A percentile compares a stretch with the other conserved stretches of the same genome.
Conservation (phyloP, 163 green algal genomes). For the Prototheca wickerhamii region DNA sequence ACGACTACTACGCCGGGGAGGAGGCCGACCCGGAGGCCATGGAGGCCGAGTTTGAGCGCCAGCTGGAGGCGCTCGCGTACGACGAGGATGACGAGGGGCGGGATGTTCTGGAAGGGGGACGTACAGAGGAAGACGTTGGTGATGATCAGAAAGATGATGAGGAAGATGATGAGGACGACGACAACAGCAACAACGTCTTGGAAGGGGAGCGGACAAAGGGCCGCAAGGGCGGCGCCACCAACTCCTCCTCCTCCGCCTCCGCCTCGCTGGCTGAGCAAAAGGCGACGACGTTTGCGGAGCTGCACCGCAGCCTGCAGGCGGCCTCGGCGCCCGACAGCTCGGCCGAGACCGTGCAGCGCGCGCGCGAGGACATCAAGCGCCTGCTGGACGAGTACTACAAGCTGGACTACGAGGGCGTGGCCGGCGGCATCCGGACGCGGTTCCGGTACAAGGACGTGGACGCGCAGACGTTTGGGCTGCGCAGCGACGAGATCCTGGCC, state of each 20-base stretch:
- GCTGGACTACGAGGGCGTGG: conserved; percentile 87
- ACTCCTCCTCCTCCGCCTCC: too few species aligned
- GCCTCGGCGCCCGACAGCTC: conserved; percentile 14
- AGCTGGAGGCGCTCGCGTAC: conserved; percentile 38
- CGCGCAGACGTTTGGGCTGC: conserved; percentile 65
- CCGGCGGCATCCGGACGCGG: conserved; percentile 66
- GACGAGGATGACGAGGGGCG: conserved; percentile 19
- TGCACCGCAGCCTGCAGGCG: conserved; percentile 20
- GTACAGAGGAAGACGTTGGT: too few species aligned
- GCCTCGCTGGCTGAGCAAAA: too few species aligned
- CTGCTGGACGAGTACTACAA: conserved; percentile 89
- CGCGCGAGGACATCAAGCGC: conserved; percentile 44
- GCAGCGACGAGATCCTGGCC: conserved; percentile 67
- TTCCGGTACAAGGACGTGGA: conserved; percentile 62
- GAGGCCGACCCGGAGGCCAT: conserved; percentile 28
- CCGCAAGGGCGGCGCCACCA: too few species aligned
- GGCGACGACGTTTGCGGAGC: conserved; percentile 14
- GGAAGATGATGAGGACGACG: conserved; percentile 5
- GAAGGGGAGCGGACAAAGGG: background rate
- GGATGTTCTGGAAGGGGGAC: too few species aligned
- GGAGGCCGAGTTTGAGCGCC: conserved; percentile 22
- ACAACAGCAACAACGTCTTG: conserved; percentile 1
- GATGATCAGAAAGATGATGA: background rate
- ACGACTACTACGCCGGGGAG: conserved; percentile 77
- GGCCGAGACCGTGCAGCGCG: conserved; percentile 4